Evolutionary conservation across 371 early-diverging fungal genomes (phyloP).

Genomic region (Lichtheimia ramosa): DNA sequence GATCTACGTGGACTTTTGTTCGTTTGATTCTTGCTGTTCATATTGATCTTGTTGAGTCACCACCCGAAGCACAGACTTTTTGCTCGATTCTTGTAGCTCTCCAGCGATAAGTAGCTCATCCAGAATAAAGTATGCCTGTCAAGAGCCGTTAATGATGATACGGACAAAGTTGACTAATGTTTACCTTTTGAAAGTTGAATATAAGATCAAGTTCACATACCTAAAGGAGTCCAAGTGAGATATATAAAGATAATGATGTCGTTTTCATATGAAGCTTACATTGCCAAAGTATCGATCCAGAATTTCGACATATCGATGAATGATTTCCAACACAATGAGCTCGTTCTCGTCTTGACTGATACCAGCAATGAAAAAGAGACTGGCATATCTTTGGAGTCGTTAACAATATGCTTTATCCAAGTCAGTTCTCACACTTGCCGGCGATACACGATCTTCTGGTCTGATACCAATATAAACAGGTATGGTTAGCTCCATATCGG

Average conservation of each 20-base stretch:
- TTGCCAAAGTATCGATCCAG: constrained; percentile 97
- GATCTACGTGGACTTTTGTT: constrained; percentile 41
- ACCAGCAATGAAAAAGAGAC: constrained; percentile 94
- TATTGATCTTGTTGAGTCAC: constrained; percentile 77
- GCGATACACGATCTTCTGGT: constrained; percentile 93
- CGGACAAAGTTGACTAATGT: neutral
- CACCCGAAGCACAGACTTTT: constrained; percentile 74
- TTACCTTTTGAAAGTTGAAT: constrained; percentile 84
- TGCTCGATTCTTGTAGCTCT: constrained; percentile 82
- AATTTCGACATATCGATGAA: constrained; percentile 97
- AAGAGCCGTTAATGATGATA: neutral
- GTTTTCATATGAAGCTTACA: constrained; percentile 44
- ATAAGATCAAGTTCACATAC: constrained; percentile 90
- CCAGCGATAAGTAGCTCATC: constrained; percentile 86
- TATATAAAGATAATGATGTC: neutral
- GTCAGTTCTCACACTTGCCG: constrained; percentile 17
- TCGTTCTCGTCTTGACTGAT: constrained; percentile 92
- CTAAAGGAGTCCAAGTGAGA: constrained; percentile 26
- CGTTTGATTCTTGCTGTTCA: constrained; percentile 73
- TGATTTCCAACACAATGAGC: constrained; percentile 88
- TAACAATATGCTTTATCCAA: neutral
- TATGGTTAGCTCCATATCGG: too few relatives aligned
- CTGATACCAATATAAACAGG: constrained; percentile 31
- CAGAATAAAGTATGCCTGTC: constrained; percentile 78
- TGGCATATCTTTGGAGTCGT: constrained; percentile 78